These are phyloP conservation scores for Scutellaria barbata DNA, from an alignment of 257 asterid species.

Conservation along the genomic window DNA sequence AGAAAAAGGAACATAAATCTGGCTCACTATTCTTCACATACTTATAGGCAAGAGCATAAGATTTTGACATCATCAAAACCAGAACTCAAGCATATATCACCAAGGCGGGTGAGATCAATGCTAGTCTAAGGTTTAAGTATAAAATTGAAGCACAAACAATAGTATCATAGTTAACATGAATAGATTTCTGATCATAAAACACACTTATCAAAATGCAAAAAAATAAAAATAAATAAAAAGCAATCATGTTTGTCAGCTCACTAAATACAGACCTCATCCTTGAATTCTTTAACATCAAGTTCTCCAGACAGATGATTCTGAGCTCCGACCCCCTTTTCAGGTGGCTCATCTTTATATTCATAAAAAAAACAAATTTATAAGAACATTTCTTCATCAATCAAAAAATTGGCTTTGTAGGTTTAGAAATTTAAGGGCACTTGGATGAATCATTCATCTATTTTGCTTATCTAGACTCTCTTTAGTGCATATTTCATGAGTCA, in stretches of 20 bases:
- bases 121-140: not conserved
- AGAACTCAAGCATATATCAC: too few relatives aligned
- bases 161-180: not conserved
- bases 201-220: not conserved
- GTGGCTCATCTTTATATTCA: slow-evolving; percentile 41
- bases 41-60: too few relatives aligned
- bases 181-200: not conserved
- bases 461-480: not conserved
- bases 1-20: too few relatives aligned
- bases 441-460: not conserved
- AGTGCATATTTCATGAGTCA: slow-evolving; percentile 1
- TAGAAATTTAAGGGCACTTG: slow-evolving; percentile 12
- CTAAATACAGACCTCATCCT: slow-evolving; percentile 64
- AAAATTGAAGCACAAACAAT: slow-evolving; percentile 2
- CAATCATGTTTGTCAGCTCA: not conserved
- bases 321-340: slow-evolving; percentile 42
- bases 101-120: not conserved
- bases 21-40: too few relatives aligned
- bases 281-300: slow-evolving; percentile 51
- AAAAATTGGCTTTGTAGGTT: slow-evolving; percentile 14
- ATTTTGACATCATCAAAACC: too few relatives aligned
- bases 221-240: too few relatives aligned
- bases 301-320: slow-evolving; percentile 43
- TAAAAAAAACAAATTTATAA: slow-evolving; percentile 29
- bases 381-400: too few relatives aligned